Evolutionary conservation across 2,329 filamentous ascomycete genomes (phyloP).

Genomic region (Fusarium udum): DNA sequence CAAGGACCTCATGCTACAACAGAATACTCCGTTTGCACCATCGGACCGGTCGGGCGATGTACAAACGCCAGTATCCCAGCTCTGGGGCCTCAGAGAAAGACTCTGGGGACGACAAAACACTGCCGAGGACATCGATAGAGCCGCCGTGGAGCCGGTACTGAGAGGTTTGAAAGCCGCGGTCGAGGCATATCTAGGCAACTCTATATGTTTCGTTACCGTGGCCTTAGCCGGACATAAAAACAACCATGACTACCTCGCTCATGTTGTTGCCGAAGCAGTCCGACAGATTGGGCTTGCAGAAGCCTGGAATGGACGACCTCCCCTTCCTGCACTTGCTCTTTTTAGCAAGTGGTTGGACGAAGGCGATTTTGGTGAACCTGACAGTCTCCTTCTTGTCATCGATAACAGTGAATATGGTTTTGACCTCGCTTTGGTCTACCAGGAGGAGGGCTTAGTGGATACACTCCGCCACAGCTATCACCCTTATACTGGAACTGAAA

Average conservation of each 20-base stretch:
- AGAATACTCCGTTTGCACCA: not conserved
- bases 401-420: not conserved
- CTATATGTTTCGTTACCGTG: not conserved
- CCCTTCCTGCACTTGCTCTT: accelerated
- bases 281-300: not conserved
- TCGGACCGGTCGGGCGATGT: not conserved
- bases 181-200: not conserved
- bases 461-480: not conserved
- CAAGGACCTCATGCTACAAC: not conserved
- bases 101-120: no score
- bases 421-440: not conserved
- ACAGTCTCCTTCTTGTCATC: accelerated
- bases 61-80: not conserved
- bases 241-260: not conserved
- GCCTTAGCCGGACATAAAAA: no score
- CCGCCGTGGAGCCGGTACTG: not conserved
- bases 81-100: not conserved
- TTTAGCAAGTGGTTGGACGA: not conserved
- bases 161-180: not conserved
- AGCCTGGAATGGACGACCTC: not conserved
- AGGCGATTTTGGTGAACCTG: not conserved
- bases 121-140: not conserved
- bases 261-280: not conserved
- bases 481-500: not conserved
- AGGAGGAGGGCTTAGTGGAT: accelerated